Conservation (phyloP, 495 filamentous ascomycete species). For the Neurospora sp. region DNA sequence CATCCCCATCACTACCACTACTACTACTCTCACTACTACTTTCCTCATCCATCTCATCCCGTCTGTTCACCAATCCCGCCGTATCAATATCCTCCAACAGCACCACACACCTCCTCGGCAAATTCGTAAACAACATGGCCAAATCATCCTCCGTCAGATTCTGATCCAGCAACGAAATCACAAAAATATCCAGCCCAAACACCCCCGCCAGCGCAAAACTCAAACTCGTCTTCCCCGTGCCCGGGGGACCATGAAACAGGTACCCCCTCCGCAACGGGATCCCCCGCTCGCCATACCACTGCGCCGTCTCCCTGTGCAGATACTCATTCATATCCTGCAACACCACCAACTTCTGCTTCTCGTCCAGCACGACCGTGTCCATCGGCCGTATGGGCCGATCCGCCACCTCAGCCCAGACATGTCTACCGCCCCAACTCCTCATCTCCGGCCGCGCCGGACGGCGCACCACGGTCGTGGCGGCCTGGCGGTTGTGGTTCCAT, state of each 20-base stretch:
- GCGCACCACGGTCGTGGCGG: constrained; percentile 21
- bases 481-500: constrained; percentile 39
- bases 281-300: constrained; percentile 74
- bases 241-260: constrained; percentile 66
- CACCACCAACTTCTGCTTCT: constrained; percentile 58
- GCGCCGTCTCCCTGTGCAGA: constrained; percentile 57
- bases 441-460: constrained; percentile 12
- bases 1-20: background rate
- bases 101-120: constrained; percentile 56
- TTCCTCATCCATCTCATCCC: background rate
- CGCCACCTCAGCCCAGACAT: constrained; percentile 55
- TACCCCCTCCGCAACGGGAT: constrained; percentile 89
- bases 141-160: constrained; percentile 61
- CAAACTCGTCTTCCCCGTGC: constrained; percentile 52
- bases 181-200: constrained; percentile 59
- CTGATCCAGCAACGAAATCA: constrained; percentile 51
- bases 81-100: constrained; percentile 66
- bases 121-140: constrained; percentile 50
- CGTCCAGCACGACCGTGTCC: constrained; percentile 74
- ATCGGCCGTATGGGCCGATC: constrained; percentile 66
- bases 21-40: background rate
- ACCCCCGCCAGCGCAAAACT: constrained; percentile 59
- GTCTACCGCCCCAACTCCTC: constrained; percentile 25
- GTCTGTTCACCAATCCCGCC: constrained; percentile 45
- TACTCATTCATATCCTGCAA: constrained; percentile 83